Base-by-base conservation (phyloP, 768 basidiomycete species). In the Lentinula raphanica region DNA sequence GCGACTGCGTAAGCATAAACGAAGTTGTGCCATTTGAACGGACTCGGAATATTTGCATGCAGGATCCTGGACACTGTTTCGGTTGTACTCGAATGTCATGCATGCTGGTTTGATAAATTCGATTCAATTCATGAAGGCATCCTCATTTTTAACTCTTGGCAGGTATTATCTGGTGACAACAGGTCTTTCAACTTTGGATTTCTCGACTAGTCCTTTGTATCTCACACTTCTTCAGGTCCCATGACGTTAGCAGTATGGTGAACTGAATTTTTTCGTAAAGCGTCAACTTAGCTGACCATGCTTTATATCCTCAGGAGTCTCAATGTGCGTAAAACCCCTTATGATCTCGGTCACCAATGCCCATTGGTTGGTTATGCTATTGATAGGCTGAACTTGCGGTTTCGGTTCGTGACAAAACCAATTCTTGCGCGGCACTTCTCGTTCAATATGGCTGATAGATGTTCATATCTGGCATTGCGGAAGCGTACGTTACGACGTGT, bases 381-480 rank as follows among this genome's bases (percentile, higher is more conserved):
- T 27, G 25, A 12, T 56, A 67, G 66, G 63, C 60, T 3, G 71
- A 72, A 58, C 58, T 72, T 19, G 64, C 64, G 5, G 45, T 72
- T 27, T 72, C 71, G 21, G 71, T 71, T 42, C 38, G 60, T 48
- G 28, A 2, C 19, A 25, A 27, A 7, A 35, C 13, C 38, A 49
- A 45, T 45, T 13, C 27, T 42, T 49, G 17, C n/a, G n/a, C n/a
- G n/a, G n/a, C n/a, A n/a, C n/a, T n/a, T n/a, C n/a, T n/a, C n/a
- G n/a, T n/a, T n/a, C n/a, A n/a, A n/a, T n/a, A n/a, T n/a, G n/a
- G n/a, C n/a, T n/a, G n/a, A n/a, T 49, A 72, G 71, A 72, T 72
- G 68, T 32, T 67, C 19, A 69, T 72, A 35, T 72, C 71, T n/a
- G 71, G 64, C 27, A 63, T 72, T 21, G 64, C 70, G 28, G 71